Evolutionary conservation across 2,329 filamentous ascomycete species (phyloP).

Genomic region (Ilyonectria destructans): DNA sequence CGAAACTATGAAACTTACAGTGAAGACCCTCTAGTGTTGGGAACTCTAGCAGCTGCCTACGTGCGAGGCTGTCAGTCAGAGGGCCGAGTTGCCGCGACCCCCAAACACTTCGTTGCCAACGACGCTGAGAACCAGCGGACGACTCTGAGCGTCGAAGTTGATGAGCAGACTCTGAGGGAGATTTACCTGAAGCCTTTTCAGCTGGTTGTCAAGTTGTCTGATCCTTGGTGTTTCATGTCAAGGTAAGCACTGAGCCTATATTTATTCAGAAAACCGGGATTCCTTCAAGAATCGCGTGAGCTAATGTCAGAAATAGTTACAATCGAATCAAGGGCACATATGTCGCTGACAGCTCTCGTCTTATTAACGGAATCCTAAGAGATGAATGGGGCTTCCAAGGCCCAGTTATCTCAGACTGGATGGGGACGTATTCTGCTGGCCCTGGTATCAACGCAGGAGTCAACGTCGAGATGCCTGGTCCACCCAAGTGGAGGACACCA

Average conservation of each 20-base stretch:
- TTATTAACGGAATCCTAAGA: slow-evolving; percentile 45
- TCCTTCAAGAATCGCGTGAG: neutral
- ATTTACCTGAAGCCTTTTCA: slow-evolving; percentile 61
- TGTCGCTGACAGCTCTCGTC: slow-evolving; percentile 34
- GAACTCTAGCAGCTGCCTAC: slow-evolving; percentile 58
- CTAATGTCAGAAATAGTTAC: slow-evolving; percentile 24
- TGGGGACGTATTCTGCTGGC: slow-evolving; percentile 49
- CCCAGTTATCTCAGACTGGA: slow-evolving; percentile 55
- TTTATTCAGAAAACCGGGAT: neutral
- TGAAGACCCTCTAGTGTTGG: slow-evolving; percentile 61
- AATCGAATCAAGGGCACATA: slow-evolving; percentile 45
- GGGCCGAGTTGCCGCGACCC: slow-evolving; percentile 55
- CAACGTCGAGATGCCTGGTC: slow-evolving; percentile 32
- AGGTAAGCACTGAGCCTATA: neutral
- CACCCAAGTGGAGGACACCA: slow-evolving; percentile 14
- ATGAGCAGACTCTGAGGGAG: slow-evolving; percentile 47
- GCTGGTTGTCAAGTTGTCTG: slow-evolving; percentile 61
- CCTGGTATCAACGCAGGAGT: slow-evolving; percentile 48
- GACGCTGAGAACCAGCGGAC: slow-evolving; percentile 50
- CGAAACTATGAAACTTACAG: slow-evolving; percentile 62
- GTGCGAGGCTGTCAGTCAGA: slow-evolving; percentile 60
- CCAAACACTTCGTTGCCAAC: slow-evolving; percentile 62
- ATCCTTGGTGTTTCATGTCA: slow-evolving; percentile 65
- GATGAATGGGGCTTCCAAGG: slow-evolving; percentile 54
- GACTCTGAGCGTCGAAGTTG: slow-evolving; percentile 36